These are phyloP conservation scores for Dendrobium huoshanense DNA, from an alignment of 106 monocot species.

Conservation along the genomic window DNA sequence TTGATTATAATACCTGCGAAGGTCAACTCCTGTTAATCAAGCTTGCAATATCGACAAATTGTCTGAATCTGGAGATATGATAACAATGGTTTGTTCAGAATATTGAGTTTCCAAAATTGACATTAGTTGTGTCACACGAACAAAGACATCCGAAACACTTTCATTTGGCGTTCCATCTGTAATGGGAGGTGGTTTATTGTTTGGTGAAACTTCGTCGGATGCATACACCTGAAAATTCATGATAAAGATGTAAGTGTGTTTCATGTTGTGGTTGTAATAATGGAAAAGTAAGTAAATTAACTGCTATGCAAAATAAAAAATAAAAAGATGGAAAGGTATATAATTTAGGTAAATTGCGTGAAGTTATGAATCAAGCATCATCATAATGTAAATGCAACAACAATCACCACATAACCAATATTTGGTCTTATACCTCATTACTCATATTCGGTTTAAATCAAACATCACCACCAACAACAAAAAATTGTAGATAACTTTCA, in stretches of 20 bases:
- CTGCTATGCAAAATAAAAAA: not conserved
- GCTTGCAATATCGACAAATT: constrained; percentile 78
- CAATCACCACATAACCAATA: too few species aligned
- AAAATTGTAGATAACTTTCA: too few species aligned
- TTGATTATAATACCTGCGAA: constrained; percentile 48
- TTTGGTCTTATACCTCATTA: too few species aligned
- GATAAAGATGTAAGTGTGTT: not conserved
- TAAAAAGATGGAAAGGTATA: not conserved
- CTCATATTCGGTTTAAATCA: too few species aligned
- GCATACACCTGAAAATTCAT: constrained; percentile 52
- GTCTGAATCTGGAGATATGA: constrained; percentile 88
- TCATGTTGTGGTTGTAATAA: not conserved
- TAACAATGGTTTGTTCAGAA: constrained; percentile 68
- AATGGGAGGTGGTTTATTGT: constrained; percentile 75
- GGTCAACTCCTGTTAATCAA: constrained; percentile 67
- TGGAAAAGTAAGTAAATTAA: not conserved
- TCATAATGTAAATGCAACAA: too few species aligned
- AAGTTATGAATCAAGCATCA: too few species aligned
- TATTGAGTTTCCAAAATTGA: constrained; percentile 90
- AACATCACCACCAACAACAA: too few species aligned
- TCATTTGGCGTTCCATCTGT: constrained; percentile 82
- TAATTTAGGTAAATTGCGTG: not conserved
- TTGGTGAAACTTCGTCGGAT: constrained; percentile 65
- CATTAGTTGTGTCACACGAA: constrained; percentile 81
- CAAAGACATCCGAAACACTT: constrained; percentile 86